These are phyloP conservation scores for Trametes sanguinea DNA, from an alignment of 768 basidiomycete species.

Conservation along the genomic window DNA sequence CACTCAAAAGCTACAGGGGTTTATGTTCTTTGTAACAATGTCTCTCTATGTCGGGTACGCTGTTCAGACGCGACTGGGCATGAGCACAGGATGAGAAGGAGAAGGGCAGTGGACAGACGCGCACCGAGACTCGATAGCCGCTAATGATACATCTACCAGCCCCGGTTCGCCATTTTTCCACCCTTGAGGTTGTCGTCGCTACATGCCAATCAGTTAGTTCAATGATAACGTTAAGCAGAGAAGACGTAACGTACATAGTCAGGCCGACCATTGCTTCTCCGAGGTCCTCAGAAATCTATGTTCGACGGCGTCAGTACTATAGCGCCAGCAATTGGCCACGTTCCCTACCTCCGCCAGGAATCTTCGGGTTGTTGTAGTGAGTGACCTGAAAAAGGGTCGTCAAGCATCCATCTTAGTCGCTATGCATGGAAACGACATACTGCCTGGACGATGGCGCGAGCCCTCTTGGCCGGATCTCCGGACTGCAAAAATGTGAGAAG, in stretches of 20 bases:
- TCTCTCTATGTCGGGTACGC: not conserved
- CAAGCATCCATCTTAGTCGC: not conserved
- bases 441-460: slow-evolving; percentile 94
- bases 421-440: slow-evolving; percentile 41
- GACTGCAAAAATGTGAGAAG: slow-evolving; percentile 50
- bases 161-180: slow-evolving; percentile 67
- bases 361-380: slow-evolving; percentile 92
- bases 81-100: not conserved
- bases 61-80: not conserved
- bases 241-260: slow-evolving; percentile 64
- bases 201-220: slow-evolving; percentile 6
- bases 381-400: slow-evolving; percentile 56
- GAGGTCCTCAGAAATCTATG: slow-evolving; percentile 75
- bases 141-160: slow-evolving; percentile 45
- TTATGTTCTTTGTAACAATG: not conserved
- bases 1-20: not conserved
- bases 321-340: not conserved
- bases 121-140: not conserved
- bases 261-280: slow-evolving; percentile 94
- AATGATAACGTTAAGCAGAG: not conserved
- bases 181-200: slow-evolving; percentile 73
- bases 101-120: not conserved
- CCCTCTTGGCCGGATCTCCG: slow-evolving; percentile 90
- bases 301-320: not conserved
- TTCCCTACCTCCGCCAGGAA: slow-evolving; percentile 80